Conservation (phyloP, 2,329 filamentous ascomycete genomes). For the Paecilomyces sp. region DNA sequence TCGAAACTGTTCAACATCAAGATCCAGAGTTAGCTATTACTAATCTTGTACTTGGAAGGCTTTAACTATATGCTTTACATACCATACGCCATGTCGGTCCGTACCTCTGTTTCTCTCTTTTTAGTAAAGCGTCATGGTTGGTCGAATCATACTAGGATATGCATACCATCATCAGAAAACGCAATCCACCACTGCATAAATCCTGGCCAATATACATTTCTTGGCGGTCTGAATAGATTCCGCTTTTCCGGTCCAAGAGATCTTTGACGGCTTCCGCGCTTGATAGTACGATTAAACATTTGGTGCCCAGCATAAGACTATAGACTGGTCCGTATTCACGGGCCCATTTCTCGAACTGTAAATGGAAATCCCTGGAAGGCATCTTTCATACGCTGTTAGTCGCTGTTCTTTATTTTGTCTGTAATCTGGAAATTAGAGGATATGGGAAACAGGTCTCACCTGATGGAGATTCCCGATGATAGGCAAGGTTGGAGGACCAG, state of each 20-base stretch:
- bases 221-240: slow-evolving; percentile 44
- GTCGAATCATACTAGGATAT: background rate
- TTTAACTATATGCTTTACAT: too few species aligned
- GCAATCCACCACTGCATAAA: slow-evolving; percentile 18
- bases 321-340: slow-evolving; percentile 47
- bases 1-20: slow-evolving; percentile 10
- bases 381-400: slow-evolving; percentile 21
- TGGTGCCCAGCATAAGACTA: slow-evolving; percentile 44
- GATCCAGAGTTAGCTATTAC: too few species aligned
- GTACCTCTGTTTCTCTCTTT: slow-evolving; percentile 11
- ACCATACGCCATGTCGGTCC: slow-evolving; percentile 19
- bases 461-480: slow-evolving; percentile 47
- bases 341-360: slow-evolving; percentile 48
- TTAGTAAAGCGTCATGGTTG: background rate
- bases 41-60: too few species aligned
- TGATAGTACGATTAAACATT: slow-evolving; percentile 42
- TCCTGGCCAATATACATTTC: slow-evolving; percentile 39
- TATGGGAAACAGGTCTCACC: background rate
- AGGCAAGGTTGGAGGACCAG: slow-evolving; percentile 46
- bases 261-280: slow-evolving; percentile 43
- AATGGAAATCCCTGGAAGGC: slow-evolving; percentile 33
- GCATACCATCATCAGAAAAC: slow-evolving; percentile 25
- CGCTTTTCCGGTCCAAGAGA: slow-evolving; percentile 44
- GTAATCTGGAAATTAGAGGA: too few species aligned
- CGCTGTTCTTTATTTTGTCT: too few species aligned